Evolutionary conservation across 2,329 filamentous ascomycete genomes (phyloP).

Genomic region (Hypomyces rosellus): DNA sequence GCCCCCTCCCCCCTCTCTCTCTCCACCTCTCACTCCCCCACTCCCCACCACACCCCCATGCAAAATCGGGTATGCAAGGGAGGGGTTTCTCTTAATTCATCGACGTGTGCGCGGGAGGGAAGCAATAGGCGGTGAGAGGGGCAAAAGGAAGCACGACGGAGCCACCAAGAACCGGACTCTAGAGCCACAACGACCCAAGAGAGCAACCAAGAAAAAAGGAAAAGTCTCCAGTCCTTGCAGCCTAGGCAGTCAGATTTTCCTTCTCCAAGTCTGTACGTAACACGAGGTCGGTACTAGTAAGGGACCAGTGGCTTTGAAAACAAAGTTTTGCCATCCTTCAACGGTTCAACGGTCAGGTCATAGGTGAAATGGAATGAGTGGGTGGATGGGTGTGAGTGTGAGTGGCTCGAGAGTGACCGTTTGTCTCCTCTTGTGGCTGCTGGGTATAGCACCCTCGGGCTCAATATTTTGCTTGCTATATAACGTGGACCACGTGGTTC

Average conservation of each 20-base stretch:
- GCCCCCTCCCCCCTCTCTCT: constrained; percentile 1
- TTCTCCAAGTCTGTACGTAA: no score
- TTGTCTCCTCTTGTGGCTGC: not conserved
- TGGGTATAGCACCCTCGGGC: not conserved
- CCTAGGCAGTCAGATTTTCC: no score
- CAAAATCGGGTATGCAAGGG: constrained; percentile 16
- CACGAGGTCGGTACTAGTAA: no score
- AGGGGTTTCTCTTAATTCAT: constrained; percentile 11
- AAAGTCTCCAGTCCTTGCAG: not conserved
- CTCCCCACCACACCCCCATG: constrained; percentile 4
- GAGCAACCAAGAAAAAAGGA: not conserved
- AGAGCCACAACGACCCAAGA: constrained; percentile 1
- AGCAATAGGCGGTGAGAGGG: constrained; percentile 15
- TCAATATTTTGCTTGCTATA: not conserved
- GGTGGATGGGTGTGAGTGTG: no score
- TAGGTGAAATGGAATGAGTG: no score
- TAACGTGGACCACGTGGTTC: constrained; percentile 11
- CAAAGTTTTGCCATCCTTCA: no score
- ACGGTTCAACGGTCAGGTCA: no score
- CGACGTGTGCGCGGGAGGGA: constrained; percentile 7
- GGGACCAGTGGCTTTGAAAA: no score
- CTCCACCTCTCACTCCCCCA: not conserved
- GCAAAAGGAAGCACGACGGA: constrained; percentile 3
- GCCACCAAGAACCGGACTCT: constrained; percentile 5
- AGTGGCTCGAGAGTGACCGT: no score